phyloP scores from a whole-genome alignment of 805 yeast species.

The Teunomyces pallodes region DNA sequence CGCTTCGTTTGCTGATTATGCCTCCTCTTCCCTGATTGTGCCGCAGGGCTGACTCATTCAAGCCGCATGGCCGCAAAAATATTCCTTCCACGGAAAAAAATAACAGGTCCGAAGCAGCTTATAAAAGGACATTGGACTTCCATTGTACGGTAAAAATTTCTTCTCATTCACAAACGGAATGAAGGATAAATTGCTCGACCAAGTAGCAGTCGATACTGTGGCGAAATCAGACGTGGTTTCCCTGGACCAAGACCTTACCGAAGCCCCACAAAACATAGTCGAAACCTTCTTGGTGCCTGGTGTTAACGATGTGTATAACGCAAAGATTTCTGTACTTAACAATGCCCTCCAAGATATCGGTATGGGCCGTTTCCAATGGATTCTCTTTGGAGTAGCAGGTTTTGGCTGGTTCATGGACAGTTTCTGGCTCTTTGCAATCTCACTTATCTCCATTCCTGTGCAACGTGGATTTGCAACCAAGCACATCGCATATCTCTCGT shows the following conservation, averaged over 20 bases:
- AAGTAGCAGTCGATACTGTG: background rate
- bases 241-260: background rate
- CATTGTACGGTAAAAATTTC: too few species aligned
- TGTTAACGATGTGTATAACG: slow-evolving; percentile 7
- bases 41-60: slow-evolving; percentile 2
- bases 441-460: slow-evolving; percentile 9
- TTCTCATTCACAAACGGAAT: too few species aligned
- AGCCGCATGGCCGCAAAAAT: background rate
- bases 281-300: slow-evolving; percentile 8
- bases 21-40: background rate
- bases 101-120: background rate
- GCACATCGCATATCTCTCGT: slow-evolving; percentile 9
- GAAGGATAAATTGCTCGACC: background rate
- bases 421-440: slow-evolving; percentile 12
- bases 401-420: slow-evolving; percentile 7
- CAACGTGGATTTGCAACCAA: slow-evolving; percentile 8
- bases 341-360: slow-evolving; percentile 11
- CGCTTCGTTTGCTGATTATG: background rate
- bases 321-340: slow-evolving; percentile 7
- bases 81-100: background rate
- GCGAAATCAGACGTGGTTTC: background rate
- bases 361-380: slow-evolving; percentile 8
- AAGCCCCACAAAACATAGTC: background rate
- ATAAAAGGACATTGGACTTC: background rate
- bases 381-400: slow-evolving; percentile 2